Conservation (phyloP, 1,139 yeast species). For the Sugiyamaella xylanicola region DNA sequence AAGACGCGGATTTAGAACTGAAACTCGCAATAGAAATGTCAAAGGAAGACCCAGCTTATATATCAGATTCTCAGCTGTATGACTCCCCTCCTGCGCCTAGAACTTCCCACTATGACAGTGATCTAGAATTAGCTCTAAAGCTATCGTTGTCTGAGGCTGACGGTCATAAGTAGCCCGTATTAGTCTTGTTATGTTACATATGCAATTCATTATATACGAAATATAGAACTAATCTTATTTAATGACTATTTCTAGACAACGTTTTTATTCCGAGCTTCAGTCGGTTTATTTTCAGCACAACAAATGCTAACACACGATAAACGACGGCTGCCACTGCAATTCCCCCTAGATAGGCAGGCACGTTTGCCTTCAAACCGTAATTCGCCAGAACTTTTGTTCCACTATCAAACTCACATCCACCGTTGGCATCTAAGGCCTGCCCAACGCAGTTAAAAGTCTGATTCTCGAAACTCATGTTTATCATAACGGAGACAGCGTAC, state of each 20-base stretch:
- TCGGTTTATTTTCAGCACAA: conserved; percentile 34
- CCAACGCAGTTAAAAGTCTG: conserved; percentile 49
- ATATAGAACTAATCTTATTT: not conserved
- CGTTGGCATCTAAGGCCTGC: conserved; percentile 37
- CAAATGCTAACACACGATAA: conserved; percentile 45
- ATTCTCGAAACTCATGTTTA: conserved; percentile 52
- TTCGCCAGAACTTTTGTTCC: conserved; percentile 54
- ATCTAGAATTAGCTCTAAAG: conserved; percentile 26
- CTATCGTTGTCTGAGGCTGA: conserved; percentile 25
- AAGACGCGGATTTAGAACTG: conserved; percentile 19
- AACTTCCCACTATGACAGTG: conserved; percentile 15
- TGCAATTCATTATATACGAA: not conserved
- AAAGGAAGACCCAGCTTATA: conserved; percentile 18
- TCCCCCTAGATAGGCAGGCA: conserved; percentile 41
- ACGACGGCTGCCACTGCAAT: conserved; percentile 41
- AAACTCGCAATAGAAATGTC: conserved; percentile 26
- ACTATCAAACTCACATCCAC: conserved; percentile 50
- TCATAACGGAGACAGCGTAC: conserved; percentile 61
- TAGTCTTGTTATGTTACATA: not conserved
- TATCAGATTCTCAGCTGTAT: conserved; percentile 1
- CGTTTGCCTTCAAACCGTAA: conserved; percentile 47
- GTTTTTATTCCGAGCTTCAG: conserved; percentile 34
- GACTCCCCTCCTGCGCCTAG: not conserved
- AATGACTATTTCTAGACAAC: conserved; percentile 17
- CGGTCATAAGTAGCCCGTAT: not conserved